Evolutionary conservation across 495 filamentous ascomycete genomes (phyloP).

Genomic region (Massariosphaeria phaeospora): DNA sequence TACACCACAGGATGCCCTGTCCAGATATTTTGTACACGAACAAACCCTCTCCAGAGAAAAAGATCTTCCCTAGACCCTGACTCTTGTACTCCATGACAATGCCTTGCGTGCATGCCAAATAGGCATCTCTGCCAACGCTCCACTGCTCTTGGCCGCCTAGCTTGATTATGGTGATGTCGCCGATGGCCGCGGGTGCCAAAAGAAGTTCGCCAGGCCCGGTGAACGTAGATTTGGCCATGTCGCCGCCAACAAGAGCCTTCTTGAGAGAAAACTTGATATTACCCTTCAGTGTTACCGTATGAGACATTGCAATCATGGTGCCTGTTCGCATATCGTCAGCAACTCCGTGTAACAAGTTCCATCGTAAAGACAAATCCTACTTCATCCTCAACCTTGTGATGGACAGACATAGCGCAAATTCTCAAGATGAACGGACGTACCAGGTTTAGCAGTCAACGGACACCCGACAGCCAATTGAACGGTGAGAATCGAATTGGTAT

Average conservation of each 20-base stretch:
- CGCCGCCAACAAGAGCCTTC: constrained; percentile 76
- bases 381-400: too few species aligned
- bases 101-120: constrained; percentile 70
- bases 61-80: constrained; percentile 81
- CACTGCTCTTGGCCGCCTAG: constrained; percentile 65
- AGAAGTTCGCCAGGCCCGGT: constrained; percentile 91
- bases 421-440: too few species aligned
- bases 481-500: constrained; percentile 84
- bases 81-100: constrained; percentile 77
- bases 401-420: too few species aligned
- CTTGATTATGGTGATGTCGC: constrained; percentile 79
- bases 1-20: constrained; percentile 75
- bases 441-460: constrained; percentile 75
- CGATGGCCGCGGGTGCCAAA: constrained; percentile 70
- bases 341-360: too few species aligned
- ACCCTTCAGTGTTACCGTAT: constrained; percentile 77
- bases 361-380: too few species aligned
- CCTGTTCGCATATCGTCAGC: constrained; percentile 44
- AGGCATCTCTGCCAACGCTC: constrained; percentile 77
- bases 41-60: constrained; percentile 89
- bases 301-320: constrained; percentile 92
- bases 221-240: constrained; percentile 73
- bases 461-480: constrained; percentile 85
- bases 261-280: constrained; percentile 74
- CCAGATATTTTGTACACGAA: constrained; percentile 87